A percentile compares a stretch with the other conserved stretches of the same genome.
Evolutionary conservation across 495 filamentous ascomycete genomes (phyloP).

Genomic region (Penicillium soppii): DNA sequence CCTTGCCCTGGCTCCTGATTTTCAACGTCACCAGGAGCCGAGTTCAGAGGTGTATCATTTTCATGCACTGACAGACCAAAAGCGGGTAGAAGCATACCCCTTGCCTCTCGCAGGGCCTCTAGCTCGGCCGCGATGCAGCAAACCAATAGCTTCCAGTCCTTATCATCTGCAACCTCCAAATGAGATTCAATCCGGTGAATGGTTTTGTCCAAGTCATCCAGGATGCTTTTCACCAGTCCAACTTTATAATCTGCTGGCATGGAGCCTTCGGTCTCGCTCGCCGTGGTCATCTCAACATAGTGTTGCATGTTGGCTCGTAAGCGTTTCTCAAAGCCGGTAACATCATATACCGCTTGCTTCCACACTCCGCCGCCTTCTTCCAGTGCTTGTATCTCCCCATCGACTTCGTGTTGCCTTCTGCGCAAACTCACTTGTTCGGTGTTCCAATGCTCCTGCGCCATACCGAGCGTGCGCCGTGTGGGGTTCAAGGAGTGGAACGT

Average conservation of each 20-base stretch:
- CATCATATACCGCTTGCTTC: conserved; percentile 64
- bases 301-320: conserved; percentile 57
- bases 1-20: neutral
- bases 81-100: conserved; percentile 57
- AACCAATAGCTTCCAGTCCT: conserved; percentile 83
- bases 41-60: conserved; percentile 1
- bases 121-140: conserved; percentile 87
- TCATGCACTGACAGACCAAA: conserved; percentile 18
- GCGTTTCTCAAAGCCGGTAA: conserved; percentile 66
- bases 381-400: conserved; percentile 71
- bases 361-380: conserved; percentile 81
- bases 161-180: conserved; percentile 43
- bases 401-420: conserved; percentile 57
- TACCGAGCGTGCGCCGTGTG: conserved; percentile 69
- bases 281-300: conserved; percentile 25
- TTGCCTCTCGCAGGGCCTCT: conserved; percentile 74
- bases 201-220: conserved; percentile 43
- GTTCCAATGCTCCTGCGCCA: conserved; percentile 76
- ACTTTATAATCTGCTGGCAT: conserved; percentile 16
- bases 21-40: conserved; percentile 7
- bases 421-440: conserved; percentile 59
- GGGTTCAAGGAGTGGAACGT: conserved; percentile 57
- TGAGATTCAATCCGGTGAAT: conserved; percentile 38
- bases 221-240: conserved; percentile 34
- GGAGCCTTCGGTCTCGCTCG: conserved; percentile 10